phyloP scores from a whole-genome alignment of 768 basidiomycete species.

The Cubamyces lactineus region DNA sequence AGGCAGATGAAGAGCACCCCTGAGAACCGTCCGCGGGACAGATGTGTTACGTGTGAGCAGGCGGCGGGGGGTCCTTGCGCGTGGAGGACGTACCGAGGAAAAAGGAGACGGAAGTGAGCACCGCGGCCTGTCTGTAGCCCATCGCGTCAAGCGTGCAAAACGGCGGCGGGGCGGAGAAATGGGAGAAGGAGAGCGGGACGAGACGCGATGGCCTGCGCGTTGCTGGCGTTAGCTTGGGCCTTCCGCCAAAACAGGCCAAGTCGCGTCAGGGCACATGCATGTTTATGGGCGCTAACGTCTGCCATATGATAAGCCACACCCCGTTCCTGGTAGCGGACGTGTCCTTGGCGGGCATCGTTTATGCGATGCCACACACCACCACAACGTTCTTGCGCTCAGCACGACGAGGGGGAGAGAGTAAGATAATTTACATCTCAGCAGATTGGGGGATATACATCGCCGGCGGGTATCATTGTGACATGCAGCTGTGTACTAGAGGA shows the following conservation, averaged over 20 bases:
- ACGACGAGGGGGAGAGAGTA: background rate
- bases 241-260: conserved; percentile 7
- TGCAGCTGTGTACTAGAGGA: conserved; percentile 23
- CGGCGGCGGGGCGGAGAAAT: conserved; percentile 12
- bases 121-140: conserved; percentile 90
- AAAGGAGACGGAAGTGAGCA: conserved; percentile 86
- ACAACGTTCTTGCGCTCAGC: too few relatives aligned
- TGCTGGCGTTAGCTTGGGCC: conserved; percentile 7
- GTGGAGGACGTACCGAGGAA: conserved; percentile 71
- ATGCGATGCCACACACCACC: too few relatives aligned
- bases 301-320: conserved; percentile 9
- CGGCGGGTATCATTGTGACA: conserved; percentile 23
- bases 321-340: background rate
- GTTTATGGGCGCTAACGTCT: background rate
- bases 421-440: conserved; percentile 23
- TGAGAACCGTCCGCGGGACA: conserved; percentile 32
- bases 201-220: conserved; percentile 10
- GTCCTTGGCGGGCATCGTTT: background rate
- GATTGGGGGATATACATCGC: conserved; percentile 21
- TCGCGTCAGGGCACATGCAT: background rate
- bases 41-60: background rate
- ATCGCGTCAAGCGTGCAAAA: conserved; percentile 43
- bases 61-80: conserved; percentile 26
- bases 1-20: conserved; percentile 85
- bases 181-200: background rate